A percentile compares a stretch with the other conserved stretches of the same genome.
Conservation (phyloP, 163 green algal species). For the Scenedesmus sp. region DNA sequence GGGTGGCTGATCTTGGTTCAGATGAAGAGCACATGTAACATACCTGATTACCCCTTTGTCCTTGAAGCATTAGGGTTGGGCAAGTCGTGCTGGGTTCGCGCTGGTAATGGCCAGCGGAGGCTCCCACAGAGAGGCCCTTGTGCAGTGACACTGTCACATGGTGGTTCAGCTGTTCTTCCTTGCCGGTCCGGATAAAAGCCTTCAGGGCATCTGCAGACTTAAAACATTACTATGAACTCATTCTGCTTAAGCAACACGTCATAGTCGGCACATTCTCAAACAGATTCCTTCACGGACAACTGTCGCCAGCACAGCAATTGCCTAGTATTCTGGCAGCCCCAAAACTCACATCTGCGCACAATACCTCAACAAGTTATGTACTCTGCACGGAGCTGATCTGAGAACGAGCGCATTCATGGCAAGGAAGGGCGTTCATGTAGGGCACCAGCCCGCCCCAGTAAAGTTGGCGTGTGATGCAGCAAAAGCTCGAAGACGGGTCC, state of each 20-base stretch:
- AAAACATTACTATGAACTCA: background rate
- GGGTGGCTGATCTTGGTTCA: background rate
- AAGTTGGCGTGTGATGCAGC: conserved; percentile 5
- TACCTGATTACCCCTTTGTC: background rate
- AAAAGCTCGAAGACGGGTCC: background rate
- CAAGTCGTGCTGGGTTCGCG: background rate
- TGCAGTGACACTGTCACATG: no score
- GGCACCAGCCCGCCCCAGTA: background rate
- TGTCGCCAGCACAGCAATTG: background rate
- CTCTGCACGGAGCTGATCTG: background rate
- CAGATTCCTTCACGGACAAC: background rate
- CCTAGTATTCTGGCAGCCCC: background rate
- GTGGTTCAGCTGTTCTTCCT: background rate
- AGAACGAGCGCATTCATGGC: background rate
- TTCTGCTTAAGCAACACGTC: background rate
- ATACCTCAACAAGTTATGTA: background rate
- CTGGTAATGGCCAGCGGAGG: background rate
- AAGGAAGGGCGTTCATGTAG: background rate
- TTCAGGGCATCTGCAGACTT: background rate
- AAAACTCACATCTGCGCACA: background rate
- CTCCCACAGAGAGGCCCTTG: no score
- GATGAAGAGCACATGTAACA: background rate
- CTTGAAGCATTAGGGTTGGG: background rate
- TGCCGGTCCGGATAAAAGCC: background rate
- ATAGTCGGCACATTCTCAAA: background rate